Percentiles rank a stretch among this genome's conserved stretches.
phyloP scores from a whole-genome alignment of 1,284 basidiomycete species.

The Cerrena zonata region DNA sequence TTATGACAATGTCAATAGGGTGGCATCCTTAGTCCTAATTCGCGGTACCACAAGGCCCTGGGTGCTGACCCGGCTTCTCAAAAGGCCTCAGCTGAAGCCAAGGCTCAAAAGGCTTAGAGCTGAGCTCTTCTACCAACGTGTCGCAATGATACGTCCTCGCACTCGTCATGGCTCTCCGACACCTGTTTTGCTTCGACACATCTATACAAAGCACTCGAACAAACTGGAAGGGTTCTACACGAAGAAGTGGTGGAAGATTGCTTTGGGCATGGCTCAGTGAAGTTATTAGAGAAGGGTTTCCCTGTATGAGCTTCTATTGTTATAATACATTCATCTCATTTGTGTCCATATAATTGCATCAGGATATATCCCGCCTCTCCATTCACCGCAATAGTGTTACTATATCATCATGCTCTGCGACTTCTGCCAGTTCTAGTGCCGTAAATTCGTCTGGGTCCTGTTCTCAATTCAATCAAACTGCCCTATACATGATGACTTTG shows the following conservation, averaged over 20 bases:
- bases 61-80: background rate
- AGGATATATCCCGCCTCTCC: background rate
- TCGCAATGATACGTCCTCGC: too few relatives aligned
- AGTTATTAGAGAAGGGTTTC: background rate
- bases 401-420: slow-evolving; percentile 63
- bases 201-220: background rate
- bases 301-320: background rate
- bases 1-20: slow-evolving; percentile 24
- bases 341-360: background rate
- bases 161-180: too few relatives aligned
- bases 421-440: slow-evolving; percentile 57
- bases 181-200: too few relatives aligned
- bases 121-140: too few relatives aligned
- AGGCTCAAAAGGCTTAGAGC: too few relatives aligned
- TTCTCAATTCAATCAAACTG: slow-evolving; percentile 2
- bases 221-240: background rate
- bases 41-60: slow-evolving; percentile 8
- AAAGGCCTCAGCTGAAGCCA: background rate
- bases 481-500: background rate
- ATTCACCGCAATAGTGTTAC: slow-evolving; percentile 38
- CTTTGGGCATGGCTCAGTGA: too few relatives aligned
- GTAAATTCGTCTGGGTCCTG: slow-evolving; percentile 72
- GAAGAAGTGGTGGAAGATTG: background rate
- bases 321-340: background rate
- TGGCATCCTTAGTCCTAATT: slow-evolving; percentile 22